Base-by-base conservation (phyloP, 371 early-diverging fungal species). In the Zychaea mexicana region DNA sequence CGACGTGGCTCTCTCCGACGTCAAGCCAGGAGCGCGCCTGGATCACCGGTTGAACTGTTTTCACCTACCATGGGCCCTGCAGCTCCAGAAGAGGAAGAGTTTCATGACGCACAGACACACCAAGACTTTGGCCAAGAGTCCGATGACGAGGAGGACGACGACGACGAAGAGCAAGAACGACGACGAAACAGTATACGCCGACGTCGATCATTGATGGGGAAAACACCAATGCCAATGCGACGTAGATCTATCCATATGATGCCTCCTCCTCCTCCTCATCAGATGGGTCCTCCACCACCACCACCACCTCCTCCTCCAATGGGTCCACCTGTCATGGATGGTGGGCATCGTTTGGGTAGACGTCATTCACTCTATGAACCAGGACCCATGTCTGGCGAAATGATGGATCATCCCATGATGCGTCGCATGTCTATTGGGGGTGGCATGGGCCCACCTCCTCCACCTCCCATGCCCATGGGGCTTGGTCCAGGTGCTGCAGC, bases 301-400 rank as follows among this genome's bases (percentile, higher is more conserved):
- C 59, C 32, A 27, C 59, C 42, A 12, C 59, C 39, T 39, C 62
- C 62, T 32, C 62, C 53, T 17, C 39, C 30, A 24, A 31, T 47
- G 0, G 42, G 42, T 12, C 13, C n/a, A n/a, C 3, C 38, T 32
- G 26, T n/a, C 49, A 3, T n/a, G 46, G 60, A 36, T 57, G 27
- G 39, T 22, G n/a, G n/a, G n/a, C n/a, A n/a, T n/a, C n/a, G 42
- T 12, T 42, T 42, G n/a, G 42, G 42, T 17, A 32, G 62, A 61
- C 53, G 62, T 15, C 62, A 61, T 38, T 61, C 62, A 28, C 45
- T 61, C 19, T 61, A 38, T 61, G 62, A 61, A 26, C 52, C 36
- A 9, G 32, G 49, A 42, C 52, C 52, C 21, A 32, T 21, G 12
- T 13, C 36, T n/a, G 62, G 27, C 22, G 27, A 21, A 49, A 60